Percentiles rank a stretch among this genome's conserved stretches.
Conservation (phyloP, 768 basidiomycete genomes). For the Tephrocybe rancida region DNA sequence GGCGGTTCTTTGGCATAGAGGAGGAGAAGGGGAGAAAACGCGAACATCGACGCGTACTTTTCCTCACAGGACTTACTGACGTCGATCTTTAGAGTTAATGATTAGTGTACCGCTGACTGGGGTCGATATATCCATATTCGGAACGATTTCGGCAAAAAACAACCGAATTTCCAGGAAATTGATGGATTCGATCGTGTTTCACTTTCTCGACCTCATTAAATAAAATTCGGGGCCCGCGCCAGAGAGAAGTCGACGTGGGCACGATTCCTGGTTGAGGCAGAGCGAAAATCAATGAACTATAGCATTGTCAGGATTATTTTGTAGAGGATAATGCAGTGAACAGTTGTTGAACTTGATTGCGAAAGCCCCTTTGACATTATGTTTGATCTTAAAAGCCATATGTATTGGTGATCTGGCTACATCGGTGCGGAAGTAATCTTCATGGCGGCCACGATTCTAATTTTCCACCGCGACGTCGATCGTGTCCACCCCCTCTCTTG, state of each 20-base stretch:
- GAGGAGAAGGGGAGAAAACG: not conserved
- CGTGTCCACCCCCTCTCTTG: slow-evolving; percentile 26
- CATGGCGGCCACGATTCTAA: slow-evolving; percentile 30
- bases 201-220: slow-evolving; percentile 23
- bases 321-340: not conserved
- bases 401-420: slow-evolving; percentile 16
- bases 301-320: not conserved
- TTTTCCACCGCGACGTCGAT: slow-evolving; percentile 42
- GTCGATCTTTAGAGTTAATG: slow-evolving; percentile 33
- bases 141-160: slow-evolving; percentile 27
- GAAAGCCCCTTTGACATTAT: slow-evolving; percentile 1
- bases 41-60: not conserved
- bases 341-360: not conserved
- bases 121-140: slow-evolving; percentile 39
- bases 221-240: slow-evolving; percentile 17
- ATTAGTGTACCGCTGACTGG: slow-evolving; percentile 39
- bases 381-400: slow-evolving; percentile 14
- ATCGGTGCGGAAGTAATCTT: slow-evolving; percentile 40
- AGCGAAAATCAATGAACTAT: not conserved
- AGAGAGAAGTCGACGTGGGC: not conserved
- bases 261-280: not conserved
- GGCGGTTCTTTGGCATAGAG: not conserved
- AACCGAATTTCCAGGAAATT: slow-evolving; percentile 26
- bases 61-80: slow-evolving; percentile 1
- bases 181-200: slow-evolving; percentile 51